A percentile compares a stretch with the other conserved stretches of the same genome.
These are phyloP conservation scores for Aspergillus steynii DNA, from an alignment of 495 filamentous ascomycete species.

Conservation along the genomic window DNA sequence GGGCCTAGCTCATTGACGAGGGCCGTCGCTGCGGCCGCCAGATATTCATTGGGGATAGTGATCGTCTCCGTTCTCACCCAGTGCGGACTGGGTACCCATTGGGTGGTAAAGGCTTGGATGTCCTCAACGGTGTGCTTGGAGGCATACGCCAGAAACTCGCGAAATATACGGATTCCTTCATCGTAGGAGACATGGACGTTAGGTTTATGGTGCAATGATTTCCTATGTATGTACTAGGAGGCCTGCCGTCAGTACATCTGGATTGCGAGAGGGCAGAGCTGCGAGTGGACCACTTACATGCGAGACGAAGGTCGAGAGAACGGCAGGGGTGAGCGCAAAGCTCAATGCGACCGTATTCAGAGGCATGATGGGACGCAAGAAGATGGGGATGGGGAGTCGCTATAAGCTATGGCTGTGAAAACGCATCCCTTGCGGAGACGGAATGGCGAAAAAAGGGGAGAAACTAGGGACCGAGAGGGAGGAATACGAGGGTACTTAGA, in stretches of 20 bases:
- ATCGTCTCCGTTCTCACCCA: constrained; percentile 83
- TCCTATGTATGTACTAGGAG: constrained; percentile 76
- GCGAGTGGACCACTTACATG: constrained; percentile 55
- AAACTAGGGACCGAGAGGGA: background rate
- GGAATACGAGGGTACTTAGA: background rate
- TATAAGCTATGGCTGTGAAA: background rate
- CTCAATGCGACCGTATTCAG: constrained; percentile 74
- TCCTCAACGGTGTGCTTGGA: constrained; percentile 91
- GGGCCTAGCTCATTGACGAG: constrained; percentile 72
- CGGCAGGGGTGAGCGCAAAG: constrained; percentile 74
- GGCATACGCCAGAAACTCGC: constrained; percentile 77
- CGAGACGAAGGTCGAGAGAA: constrained; percentile 73
- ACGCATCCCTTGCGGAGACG: background rate
- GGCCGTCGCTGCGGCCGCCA: constrained; percentile 60
- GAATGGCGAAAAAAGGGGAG: background rate
- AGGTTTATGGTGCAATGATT: constrained; percentile 70
- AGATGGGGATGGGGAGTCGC: background rate
- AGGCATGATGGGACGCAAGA: constrained; percentile 43
- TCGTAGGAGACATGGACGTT: constrained; percentile 89
- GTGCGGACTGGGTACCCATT: constrained; percentile 85
- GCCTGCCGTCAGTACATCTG: background rate
- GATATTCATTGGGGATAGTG: constrained; percentile 60
- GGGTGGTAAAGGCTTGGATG: constrained; percentile 81
- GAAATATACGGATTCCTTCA: constrained; percentile 86
- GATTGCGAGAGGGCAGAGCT: background rate